Conservation (phyloP, 1,284 basidiomycete species). For the Ustilago vetiveriae region DNA sequence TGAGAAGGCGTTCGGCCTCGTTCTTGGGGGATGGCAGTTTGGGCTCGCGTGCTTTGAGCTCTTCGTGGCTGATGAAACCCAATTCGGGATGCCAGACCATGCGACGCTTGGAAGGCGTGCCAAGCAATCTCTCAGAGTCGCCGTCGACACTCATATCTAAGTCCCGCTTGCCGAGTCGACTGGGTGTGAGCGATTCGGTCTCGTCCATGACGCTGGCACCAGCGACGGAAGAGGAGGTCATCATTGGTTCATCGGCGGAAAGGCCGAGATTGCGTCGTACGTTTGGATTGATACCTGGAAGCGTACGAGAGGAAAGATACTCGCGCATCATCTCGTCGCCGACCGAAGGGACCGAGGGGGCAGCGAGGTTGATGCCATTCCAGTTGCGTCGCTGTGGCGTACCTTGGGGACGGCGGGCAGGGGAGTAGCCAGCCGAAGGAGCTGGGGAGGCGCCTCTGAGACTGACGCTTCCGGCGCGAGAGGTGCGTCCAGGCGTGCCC, state of each 20-base stretch:
- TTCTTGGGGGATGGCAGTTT: constrained; percentile 65
- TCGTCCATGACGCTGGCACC: constrained; percentile 39
- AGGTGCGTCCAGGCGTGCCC: constrained; percentile 19
- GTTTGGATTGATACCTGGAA: constrained; percentile 33
- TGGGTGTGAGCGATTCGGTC: constrained; percentile 30
- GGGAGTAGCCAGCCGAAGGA: constrained; percentile 28
- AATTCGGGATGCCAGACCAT: constrained; percentile 64
- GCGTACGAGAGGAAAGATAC: constrained; percentile 36
- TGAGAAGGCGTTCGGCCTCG: constrained; percentile 68
- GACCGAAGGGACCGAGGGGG: constrained; percentile 34
- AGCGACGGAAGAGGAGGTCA: constrained; percentile 20
- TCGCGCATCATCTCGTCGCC: constrained; percentile 59
- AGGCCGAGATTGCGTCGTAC: constrained; percentile 23
- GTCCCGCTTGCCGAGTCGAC: constrained; percentile 42
- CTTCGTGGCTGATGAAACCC: constrained; percentile 61
- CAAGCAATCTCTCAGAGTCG: constrained; percentile 31
- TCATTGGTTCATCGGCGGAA: constrained; percentile 15
- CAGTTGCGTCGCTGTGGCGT: constrained; percentile 52
- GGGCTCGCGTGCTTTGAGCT: constrained; percentile 54
- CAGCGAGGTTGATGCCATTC: constrained; percentile 55
- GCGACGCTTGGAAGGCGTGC: constrained; percentile 52
- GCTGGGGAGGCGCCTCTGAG: constrained; percentile 29
- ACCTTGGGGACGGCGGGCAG: constrained; percentile 14
- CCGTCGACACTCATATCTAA: constrained; percentile 50
- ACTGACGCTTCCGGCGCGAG: constrained; percentile 30